Evolutionary conservation across 169 alveolate species (phyloP), one percentile per base, ranked within the genome.

Genomic region (Cryptosporidium viatorum): DNA sequence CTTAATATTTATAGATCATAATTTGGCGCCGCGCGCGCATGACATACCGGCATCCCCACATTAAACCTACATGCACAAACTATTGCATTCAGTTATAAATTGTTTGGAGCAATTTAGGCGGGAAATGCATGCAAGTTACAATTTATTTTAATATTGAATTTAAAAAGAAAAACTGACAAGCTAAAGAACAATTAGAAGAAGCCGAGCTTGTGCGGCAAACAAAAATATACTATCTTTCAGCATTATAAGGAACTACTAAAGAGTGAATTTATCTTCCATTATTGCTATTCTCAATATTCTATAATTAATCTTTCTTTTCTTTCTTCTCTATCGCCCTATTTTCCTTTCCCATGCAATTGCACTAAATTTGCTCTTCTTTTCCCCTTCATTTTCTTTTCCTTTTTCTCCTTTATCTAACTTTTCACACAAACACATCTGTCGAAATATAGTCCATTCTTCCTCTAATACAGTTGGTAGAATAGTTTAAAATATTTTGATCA

Each of bases 361-460:
- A 37, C 43, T 37, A 37, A 37, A 37, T 37, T 37, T 37, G 6
- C 55, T 14, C 21, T 48, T 14, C 48, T 48, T 16, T 55, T 37
- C 9, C 35, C 35, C 37, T 23, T 2, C n/a, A 26, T 37, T 52
- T 23, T 2, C 35, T 16, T 10, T 23, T 21, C 29, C 33, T 23
- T 23, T 8, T 18, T 18, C 43, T 52, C 31, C 35, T 0, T 18
- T 18, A 14, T 52, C n/a, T n/a, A n/a, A n/a, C n/a, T n/a, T n/a
- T 18, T 52, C 65, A 55, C 50, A 37, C 59, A 48, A 80, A 80
- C 8, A 80, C 75, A 31, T 80, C 89, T 3, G 75, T 80, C 21
- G 75, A 80, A 33, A 80, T 43, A n/a, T 65, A 80, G 37, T 80
- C 75, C 80, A 65, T 62, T 16, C 80, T 80, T n/a, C 73, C 89